Evolutionary conservation across 2,329 filamentous ascomycete species (phyloP).

Genomic region (Monilinia fructigena): DNA sequence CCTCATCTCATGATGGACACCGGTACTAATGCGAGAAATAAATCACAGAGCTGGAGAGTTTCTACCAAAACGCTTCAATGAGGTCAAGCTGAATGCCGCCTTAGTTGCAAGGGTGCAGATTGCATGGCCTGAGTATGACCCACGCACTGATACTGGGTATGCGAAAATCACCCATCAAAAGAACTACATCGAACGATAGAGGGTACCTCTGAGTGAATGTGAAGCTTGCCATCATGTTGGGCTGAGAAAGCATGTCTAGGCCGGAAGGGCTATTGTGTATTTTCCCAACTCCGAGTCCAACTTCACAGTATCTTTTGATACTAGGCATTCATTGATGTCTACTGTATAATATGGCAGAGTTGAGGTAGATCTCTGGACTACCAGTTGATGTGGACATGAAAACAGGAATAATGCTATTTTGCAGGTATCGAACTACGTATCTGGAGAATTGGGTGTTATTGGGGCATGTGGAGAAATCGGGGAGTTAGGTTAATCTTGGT

Average conservation of each 20-base stretch:
- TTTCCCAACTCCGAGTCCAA: neutral
- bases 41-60: neutral
- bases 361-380: neutral
- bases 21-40: neutral
- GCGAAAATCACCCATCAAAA: neutral
- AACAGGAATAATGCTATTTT: neutral
- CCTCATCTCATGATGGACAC: neutral
- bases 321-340: neutral
- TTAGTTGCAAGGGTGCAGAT: neutral
- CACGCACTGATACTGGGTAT: neutral
- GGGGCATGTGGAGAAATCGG: neutral
- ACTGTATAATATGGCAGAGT: neutral
- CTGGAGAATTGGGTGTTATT: neutral
- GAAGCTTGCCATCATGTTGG: neutral
- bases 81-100: neutral
- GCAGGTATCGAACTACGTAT: neutral
- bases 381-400: neutral
- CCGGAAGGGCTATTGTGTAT: neutral
- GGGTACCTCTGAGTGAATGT: neutral
- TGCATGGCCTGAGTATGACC: conserved; percentile 2
- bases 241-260: neutral
- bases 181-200: neutral
- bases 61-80: neutral
- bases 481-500: neutral
- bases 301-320: neutral